Percentiles rank a stretch among this genome's conserved stretches.
Conservation (phyloP, 2,329 filamentous ascomycete genomes). For the Xylaria multiplex region DNA sequence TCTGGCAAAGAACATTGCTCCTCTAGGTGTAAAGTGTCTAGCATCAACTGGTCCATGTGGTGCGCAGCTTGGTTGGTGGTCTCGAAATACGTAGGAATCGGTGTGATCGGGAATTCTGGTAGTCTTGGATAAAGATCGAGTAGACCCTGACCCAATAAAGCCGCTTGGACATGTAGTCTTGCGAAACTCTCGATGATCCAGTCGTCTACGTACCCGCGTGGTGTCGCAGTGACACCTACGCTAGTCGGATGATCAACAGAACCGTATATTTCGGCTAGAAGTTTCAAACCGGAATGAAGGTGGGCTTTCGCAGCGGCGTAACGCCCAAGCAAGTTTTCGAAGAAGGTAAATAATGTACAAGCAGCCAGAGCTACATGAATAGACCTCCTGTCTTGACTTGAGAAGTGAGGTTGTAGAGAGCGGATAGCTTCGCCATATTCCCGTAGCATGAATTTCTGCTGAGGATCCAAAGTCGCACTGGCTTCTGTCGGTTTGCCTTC, state of each 20-base stretch:
- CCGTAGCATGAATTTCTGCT: slow-evolving; percentile 46
- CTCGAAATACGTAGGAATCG: slow-evolving; percentile 37
- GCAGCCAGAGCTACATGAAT: slow-evolving; percentile 53
- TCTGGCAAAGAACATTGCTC: slow-evolving; percentile 32
- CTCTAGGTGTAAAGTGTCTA: slow-evolving; percentile 40
- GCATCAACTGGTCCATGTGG: slow-evolving; percentile 41
- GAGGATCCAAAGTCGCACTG: slow-evolving; percentile 31
- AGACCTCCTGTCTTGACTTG: slow-evolving; percentile 43
- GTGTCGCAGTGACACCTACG: slow-evolving; percentile 28
- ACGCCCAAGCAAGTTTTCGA: slow-evolving; percentile 52
- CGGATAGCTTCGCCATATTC: slow-evolving; percentile 54
- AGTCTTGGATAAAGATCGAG: slow-evolving; percentile 31
- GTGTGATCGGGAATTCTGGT: slow-evolving; percentile 23
- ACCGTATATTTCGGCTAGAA: slow-evolving; percentile 45
- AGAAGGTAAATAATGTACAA: slow-evolving; percentile 51
- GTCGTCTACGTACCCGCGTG: slow-evolving; percentile 51
- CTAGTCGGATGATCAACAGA: slow-evolving; percentile 13
- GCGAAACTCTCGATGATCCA: slow-evolving; percentile 57
- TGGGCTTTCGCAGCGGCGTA: slow-evolving; percentile 53
- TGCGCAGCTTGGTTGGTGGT: slow-evolving; percentile 41
- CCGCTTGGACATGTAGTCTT: slow-evolving; percentile 47
- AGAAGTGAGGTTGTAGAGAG: slow-evolving; percentile 51
- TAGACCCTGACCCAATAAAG: slow-evolving; percentile 44
- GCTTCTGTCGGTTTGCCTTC: neutral
- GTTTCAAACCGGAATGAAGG: slow-evolving; percentile 55